phyloP scores from a whole-genome alignment of 768 basidiomycete species.

The Trametes punicea region DNA sequence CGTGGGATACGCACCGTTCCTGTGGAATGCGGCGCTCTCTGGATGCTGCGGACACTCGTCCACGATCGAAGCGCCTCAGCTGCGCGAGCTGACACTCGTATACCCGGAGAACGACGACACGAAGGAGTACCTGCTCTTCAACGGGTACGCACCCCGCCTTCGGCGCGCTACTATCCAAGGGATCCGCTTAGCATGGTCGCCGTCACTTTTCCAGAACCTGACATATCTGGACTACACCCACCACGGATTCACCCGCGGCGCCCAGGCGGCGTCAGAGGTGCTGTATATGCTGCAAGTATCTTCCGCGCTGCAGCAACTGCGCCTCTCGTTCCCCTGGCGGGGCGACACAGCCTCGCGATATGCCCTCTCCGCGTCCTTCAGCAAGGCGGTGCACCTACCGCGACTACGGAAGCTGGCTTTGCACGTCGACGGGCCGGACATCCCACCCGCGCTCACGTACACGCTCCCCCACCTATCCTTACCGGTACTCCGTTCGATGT shows the following conservation, averaged over 20 bases:
- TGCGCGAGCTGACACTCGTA: conserved; percentile 56
- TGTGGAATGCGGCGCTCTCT: conserved; percentile 68
- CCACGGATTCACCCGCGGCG: conserved; percentile 60
- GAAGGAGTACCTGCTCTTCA: conserved; percentile 65
- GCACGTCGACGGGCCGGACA: conserved; percentile 49
- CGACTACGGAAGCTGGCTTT: conserved; percentile 47
- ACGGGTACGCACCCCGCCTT: conserved; percentile 56
- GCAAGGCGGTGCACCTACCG: conserved; percentile 40
- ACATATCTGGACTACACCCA: conserved; percentile 68
- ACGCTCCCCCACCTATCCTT: conserved; percentile 48
- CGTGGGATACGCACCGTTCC: conserved; percentile 51
- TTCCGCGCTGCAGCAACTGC: conserved; percentile 48
- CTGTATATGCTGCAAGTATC: conserved; percentile 56
- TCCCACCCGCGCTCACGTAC: conserved; percentile 56
- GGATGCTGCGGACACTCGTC: conserved; percentile 41
- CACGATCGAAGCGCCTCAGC: conserved; percentile 36
- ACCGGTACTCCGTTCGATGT: conserved; percentile 46
- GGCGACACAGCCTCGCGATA: conserved; percentile 24
- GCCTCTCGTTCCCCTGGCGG: conserved; percentile 46
- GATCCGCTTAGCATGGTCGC: conserved; percentile 58
- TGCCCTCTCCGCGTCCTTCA: conserved; percentile 28
- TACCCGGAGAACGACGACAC: conserved; percentile 66
- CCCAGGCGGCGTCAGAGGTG: conserved; percentile 55
- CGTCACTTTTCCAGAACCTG: conserved; percentile 59
- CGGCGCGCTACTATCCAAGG: conserved; percentile 58